phyloP scores from a whole-genome alignment of 164 flowering plant genomes.

The Stephania japonica region DNA sequence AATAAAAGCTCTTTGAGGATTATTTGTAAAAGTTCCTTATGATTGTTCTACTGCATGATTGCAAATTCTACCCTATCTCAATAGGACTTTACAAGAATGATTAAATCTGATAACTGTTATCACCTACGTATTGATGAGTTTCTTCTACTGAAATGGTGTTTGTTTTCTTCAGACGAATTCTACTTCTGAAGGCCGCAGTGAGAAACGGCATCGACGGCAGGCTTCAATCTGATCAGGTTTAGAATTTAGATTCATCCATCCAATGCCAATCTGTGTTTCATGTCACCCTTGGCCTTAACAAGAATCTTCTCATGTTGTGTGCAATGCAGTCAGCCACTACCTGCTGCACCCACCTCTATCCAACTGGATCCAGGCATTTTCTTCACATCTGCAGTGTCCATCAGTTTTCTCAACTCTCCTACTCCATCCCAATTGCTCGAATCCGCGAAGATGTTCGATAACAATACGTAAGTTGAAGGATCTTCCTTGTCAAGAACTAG shows the following conservation, averaged over 20 bases:
- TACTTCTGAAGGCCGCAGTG: neutral
- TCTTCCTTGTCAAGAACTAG: conserved; percentile 39
- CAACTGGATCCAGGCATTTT: conserved; percentile 69
- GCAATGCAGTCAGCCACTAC: conserved; percentile 5
- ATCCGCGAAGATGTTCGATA: conserved; percentile 63
- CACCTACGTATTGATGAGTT: neutral
- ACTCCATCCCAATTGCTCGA: conserved; percentile 48
- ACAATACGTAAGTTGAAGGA: conserved; percentile 56
- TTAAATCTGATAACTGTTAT: neutral
- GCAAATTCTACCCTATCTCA: neutral
- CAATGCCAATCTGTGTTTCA: neutral
- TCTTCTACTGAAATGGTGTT: neutral
- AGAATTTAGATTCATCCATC: neutral
- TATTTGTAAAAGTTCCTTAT: neutral
- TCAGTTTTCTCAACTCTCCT: conserved; percentile 40
- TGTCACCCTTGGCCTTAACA: neutral
- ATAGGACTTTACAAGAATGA: neutral
- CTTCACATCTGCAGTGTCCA: conserved; percentile 48
- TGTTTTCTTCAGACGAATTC: neutral
- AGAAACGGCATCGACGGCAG: neutral
- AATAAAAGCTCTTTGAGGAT: neutral
- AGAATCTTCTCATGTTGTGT: neutral
- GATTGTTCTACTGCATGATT: neutral
- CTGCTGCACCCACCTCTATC: conserved; percentile 20
- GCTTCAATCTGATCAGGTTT: neutral